Evolutionary conservation across 208 protist species (phyloP), one percentile per base, ranked within the genome.

Genomic region (Porcisia hertigi): DNA sequence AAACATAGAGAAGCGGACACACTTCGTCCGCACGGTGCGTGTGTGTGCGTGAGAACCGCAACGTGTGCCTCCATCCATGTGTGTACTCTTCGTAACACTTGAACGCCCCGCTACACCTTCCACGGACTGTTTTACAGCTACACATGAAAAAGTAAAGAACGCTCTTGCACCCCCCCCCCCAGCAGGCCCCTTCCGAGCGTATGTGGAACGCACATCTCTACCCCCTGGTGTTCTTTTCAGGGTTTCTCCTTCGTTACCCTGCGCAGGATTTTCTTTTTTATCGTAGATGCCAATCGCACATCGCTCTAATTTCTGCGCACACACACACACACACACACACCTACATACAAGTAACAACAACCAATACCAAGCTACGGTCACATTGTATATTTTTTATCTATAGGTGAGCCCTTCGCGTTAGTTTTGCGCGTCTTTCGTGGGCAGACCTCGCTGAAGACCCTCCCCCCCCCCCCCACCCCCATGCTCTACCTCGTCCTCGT

Each of bases 301-400:
- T 30, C 30, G 30, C 30, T 30, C 30, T 30, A 30, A 30, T 30
- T 30, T 30, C 30, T 25, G 23, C 2, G 16, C 57, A 11, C 57
- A 60, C 57, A 60, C 57, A 60, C 57, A 60, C 55, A 60, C 55
- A 60, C 57, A 60, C 57, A 60, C 30, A 71, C 39, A 16, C n/a
- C 1, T 12, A 39, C 47, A 57, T 57, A 36, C 47, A 20, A 16
- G n/a, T 20, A 45, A 9, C 25, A 49, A 39, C 36, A 9, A 34
- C 47, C 25, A 64, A 52, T 4, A 47, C 7, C 55, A 39, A 34
- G 16, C 18, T 11, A 36, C 36, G 4, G 20, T 30, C 41, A 9
- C 39, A 14, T 30, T 47, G 2, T 23, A 8, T 64, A 20, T 34
- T 34, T 30, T 65, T 20, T 20, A n/a, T 74, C 14, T 23, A 34